Evolutionary conservation across 805 yeast genomes (phyloP).

Genomic region (Metahyphopichia silvanorum): DNA sequence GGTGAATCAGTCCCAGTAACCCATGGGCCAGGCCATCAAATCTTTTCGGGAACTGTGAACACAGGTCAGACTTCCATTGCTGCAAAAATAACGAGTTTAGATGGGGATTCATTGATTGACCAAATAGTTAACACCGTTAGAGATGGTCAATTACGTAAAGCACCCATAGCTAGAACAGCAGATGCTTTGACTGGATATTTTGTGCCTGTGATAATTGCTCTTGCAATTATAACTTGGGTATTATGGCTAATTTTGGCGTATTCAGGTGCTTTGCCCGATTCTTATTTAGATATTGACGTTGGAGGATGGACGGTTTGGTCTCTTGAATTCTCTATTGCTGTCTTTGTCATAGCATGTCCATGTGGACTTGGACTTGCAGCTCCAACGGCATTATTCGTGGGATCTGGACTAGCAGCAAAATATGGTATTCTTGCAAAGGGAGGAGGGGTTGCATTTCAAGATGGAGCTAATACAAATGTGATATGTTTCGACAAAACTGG

Average conservation of each 20-base stretch:
- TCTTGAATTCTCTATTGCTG: conserved; percentile 71
- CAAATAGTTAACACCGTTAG: conserved; percentile 69
- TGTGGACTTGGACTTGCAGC: conserved; percentile 86
- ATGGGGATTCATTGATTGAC: conserved; percentile 65
- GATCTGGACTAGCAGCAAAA: conserved; percentile 75
- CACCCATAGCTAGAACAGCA: conserved; percentile 71
- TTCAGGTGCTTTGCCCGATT: conserved; percentile 49
- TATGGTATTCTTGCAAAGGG: conserved; percentile 74
- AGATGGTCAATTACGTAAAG: conserved; percentile 68
- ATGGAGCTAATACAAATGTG: conserved; percentile 59
- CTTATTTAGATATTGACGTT: conserved; percentile 58
- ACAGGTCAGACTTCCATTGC: conserved; percentile 52
- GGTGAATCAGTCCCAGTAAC: conserved; percentile 62
- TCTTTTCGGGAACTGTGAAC: conserved; percentile 72
- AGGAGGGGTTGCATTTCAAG: conserved; percentile 81
- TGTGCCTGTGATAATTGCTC: conserved; percentile 62
- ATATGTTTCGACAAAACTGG: conserved; percentile 81
- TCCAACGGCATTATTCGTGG: conserved; percentile 79
- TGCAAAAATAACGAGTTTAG: conserved; percentile 54
- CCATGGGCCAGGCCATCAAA: conserved; percentile 58
- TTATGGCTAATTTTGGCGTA: conserved; percentile 63
- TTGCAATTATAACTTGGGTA: conserved; percentile 65
- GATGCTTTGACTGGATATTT: conserved; percentile 67
- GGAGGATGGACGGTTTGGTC: conserved; percentile 83
- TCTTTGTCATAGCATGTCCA: conserved; percentile 82